Conservation (phyloP, 805 yeast species). For the Ogataea neopini region DNA sequence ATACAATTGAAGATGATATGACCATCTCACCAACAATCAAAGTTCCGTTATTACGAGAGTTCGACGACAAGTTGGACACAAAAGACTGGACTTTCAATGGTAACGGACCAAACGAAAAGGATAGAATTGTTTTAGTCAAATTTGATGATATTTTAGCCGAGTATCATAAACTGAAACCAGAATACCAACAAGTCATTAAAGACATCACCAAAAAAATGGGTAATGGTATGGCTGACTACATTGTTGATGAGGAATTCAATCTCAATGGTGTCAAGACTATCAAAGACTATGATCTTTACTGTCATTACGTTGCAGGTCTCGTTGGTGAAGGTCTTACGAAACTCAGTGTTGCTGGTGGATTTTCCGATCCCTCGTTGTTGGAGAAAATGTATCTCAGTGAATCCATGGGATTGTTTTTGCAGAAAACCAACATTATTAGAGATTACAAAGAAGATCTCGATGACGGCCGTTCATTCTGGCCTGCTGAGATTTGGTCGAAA, state of each 20-base stretch:
- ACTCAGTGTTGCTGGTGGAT: conserved; percentile 72
- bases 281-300: conserved; percentile 84
- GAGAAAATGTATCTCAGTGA: conserved; percentile 62
- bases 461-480: conserved; percentile 96
- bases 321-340: conserved; percentile 96
- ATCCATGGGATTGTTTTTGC: conserved; percentile 93
- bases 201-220: conserved; percentile 89
- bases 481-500: conserved; percentile 87
- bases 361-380: conserved; percentile 56
- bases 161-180: conserved; percentile 69
- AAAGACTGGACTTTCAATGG: conserved; percentile 83
- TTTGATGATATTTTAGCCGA: conserved; percentile 71
- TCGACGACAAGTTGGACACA: conserved; percentile 60
- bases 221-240: conserved; percentile 96
- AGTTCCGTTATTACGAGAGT: conserved; percentile 69
- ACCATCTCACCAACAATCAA: conserved; percentile 70
- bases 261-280: conserved; percentile 75
- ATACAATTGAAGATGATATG: conserved; percentile 97
- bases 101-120: conserved; percentile 74
- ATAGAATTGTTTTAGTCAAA: conserved; percentile 76
- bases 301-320: conserved; percentile 96
- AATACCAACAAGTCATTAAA: conserved; percentile 74
- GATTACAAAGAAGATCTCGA: conserved; percentile 90
- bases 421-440: conserved; percentile 93
- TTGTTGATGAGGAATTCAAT: conserved; percentile 74